Conservation (phyloP, 345 rosid genomes). For the Populus alba region DNA sequence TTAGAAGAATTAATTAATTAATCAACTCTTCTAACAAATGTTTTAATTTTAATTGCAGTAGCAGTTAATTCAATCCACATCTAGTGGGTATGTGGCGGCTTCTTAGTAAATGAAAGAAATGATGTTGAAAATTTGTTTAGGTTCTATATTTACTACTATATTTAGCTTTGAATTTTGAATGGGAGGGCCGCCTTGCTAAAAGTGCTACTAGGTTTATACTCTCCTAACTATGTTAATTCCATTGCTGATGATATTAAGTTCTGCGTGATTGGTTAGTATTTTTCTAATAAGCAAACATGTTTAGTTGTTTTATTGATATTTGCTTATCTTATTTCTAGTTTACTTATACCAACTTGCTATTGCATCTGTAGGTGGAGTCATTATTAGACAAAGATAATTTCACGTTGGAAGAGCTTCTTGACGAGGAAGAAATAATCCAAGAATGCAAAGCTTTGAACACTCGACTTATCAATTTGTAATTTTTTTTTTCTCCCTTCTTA, state of each 20-base stretch:
- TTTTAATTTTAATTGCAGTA: no score
- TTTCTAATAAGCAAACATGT: not conserved
- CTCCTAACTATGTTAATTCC: not conserved
- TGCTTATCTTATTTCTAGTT: not conserved
- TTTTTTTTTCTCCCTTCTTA: slow-evolving; percentile 6
- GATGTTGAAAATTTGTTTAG: not conserved
- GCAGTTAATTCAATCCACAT: not conserved
- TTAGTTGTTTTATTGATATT: not conserved
- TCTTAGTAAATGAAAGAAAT: not conserved
- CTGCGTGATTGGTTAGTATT: not conserved
- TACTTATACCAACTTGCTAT: not conserved
- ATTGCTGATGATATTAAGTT: not conserved
- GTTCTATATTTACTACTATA: not conserved
- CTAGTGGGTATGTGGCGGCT: no score
- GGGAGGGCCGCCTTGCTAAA: not conserved
- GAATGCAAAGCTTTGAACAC: slow-evolving; percentile 98
- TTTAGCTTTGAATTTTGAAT: slow-evolving; percentile 1
- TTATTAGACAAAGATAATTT: slow-evolving; percentile 84
- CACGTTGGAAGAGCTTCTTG: slow-evolving; percentile 94
- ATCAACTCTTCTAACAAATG: not conserved
- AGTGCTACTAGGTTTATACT: not conserved
- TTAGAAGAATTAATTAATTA: not conserved
- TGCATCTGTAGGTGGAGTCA: slow-evolving; percentile 67
- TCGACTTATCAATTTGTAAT: slow-evolving; percentile 92
- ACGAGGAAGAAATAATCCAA: slow-evolving; percentile 98